phyloP scores from a whole-genome alignment of 805 yeast genomes.

The Tetrapisispora pingtungensis region DNA sequence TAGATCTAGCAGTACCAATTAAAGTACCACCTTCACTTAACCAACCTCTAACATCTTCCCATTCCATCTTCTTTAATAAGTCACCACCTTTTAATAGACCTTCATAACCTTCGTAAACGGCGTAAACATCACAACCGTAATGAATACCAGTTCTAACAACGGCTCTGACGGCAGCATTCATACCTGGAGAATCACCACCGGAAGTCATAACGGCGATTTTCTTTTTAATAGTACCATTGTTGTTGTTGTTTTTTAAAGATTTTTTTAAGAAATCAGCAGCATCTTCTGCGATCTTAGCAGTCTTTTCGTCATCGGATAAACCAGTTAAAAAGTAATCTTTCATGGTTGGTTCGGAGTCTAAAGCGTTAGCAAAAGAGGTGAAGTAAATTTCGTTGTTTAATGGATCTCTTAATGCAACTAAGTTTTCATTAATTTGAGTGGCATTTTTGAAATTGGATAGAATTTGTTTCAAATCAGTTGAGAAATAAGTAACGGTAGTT shows the following conservation, averaged over 20 bases:
- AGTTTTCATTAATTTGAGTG: slow-evolving; percentile 15
- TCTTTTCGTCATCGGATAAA: slow-evolving; percentile 5
- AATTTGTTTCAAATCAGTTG: slow-evolving; percentile 30
- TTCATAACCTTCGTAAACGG: slow-evolving; percentile 88
- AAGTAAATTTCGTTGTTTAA: slow-evolving; percentile 51
- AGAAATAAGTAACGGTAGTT: slow-evolving; percentile 31
- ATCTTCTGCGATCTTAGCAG: slow-evolving; percentile 8
- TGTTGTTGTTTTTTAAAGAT: slow-evolving; percentile 5
- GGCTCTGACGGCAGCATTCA: slow-evolving; percentile 94
- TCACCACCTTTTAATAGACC: slow-evolving; percentile 87
- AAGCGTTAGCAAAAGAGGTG: slow-evolving; percentile 37
- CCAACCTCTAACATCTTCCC: slow-evolving; percentile 96
- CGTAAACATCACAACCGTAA: slow-evolving; percentile 82
- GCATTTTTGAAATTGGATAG: slow-evolving; percentile 15
- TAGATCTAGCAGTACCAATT: slow-evolving; percentile 93
- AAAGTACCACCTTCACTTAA: slow-evolving; percentile 87
- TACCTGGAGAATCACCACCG: slow-evolving; percentile 98
- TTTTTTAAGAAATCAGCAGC: slow-evolving; percentile 14
- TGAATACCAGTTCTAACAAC: slow-evolving; percentile 87
- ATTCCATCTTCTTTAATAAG: slow-evolving; percentile 62
- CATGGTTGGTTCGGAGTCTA: slow-evolving; percentile 22
- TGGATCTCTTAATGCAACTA: slow-evolving; percentile 43
- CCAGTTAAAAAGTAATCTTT: slow-evolving; percentile 17
- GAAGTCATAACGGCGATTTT: slow-evolving; percentile 91
- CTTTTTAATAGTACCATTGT: slow-evolving; percentile 15